A percentile compares a stretch with the other conserved stretches of the same genome.
Conservation (phyloP, 306 rosid genomes). For the Alnus glutinosa region DNA sequence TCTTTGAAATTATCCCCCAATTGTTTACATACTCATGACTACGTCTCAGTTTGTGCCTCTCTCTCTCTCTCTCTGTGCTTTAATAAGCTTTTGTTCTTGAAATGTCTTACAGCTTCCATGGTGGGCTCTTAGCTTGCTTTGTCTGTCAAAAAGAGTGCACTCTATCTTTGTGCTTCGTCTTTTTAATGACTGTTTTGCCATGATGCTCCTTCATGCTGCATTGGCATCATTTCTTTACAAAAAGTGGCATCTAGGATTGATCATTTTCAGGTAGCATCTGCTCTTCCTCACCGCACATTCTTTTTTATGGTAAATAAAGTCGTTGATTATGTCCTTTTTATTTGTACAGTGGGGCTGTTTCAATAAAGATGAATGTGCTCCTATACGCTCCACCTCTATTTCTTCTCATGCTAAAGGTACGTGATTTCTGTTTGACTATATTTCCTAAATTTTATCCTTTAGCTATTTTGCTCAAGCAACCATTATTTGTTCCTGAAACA, state of each 20-base stretch:
- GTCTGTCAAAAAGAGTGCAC: slow-evolving; percentile 88
- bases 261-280: slow-evolving; percentile 72
- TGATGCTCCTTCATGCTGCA: slow-evolving; percentile 74
- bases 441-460: slow-evolving; percentile 1
- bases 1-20: not conserved
- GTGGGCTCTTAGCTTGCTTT: slow-evolving; percentile 82
- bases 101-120: slow-evolving; percentile 67
- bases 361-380: slow-evolving; percentile 94
- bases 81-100: slow-evolving; percentile 23
- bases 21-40: not conserved
- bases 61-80: not conserved
- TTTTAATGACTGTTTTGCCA: slow-evolving; percentile 85
- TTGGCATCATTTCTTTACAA: slow-evolving; percentile 59
- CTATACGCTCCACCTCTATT: slow-evolving; percentile 88
- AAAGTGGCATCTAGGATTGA: slow-evolving; percentile 88
- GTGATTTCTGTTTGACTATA: slow-evolving; percentile 9
- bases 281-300: slow-evolving; percentile 8
- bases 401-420: slow-evolving; percentile 88
- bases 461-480: slow-evolving; percentile 25
- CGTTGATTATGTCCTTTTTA: slow-evolving; percentile 31
- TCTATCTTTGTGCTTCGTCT: slow-evolving; percentile 92
- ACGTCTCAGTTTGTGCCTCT: too few species aligned
- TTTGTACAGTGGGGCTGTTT: slow-evolving; percentile 76
- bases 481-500: slow-evolving; percentile 19
- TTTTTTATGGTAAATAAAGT: slow-evolving; percentile 6